phyloP scores from a whole-genome alignment of 225 moss, liverwort and hornwort genomes.

The Lunularia cruciata region DNA sequence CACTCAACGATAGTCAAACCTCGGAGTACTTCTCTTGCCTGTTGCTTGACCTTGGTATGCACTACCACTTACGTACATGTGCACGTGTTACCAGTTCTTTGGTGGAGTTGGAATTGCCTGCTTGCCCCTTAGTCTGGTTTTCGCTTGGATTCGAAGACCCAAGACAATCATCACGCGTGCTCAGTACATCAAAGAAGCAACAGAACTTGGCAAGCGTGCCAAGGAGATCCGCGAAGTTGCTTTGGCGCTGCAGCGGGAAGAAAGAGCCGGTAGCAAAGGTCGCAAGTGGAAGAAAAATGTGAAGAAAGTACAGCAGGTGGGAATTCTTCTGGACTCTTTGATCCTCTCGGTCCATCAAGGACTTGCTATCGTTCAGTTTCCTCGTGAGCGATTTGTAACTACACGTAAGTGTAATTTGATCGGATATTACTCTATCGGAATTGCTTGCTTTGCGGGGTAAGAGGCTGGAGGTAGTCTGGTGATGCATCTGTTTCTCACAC shows the following conservation, averaged over 20 bases:
- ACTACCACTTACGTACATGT: background rate
- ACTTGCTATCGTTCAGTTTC: too few relatives aligned
- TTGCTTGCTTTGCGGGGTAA: background rate
- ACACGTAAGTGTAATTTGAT: too few relatives aligned
- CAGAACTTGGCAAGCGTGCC: constrained; percentile 79
- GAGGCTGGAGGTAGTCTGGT: too few relatives aligned
- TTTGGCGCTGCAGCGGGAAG: constrained; percentile 81
- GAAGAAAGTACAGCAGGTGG: constrained; percentile 82
- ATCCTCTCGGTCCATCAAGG: too few relatives aligned
- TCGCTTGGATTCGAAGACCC: constrained; percentile 71
- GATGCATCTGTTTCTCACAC: background rate
- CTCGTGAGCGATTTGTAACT: too few relatives aligned
- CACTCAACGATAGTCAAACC: background rate
- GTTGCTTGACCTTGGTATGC: too few relatives aligned
- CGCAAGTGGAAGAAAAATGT: constrained; percentile 95
- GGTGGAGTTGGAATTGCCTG: constrained; percentile 86
- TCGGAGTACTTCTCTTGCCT: too few relatives aligned
- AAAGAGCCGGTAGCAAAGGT: constrained; percentile 80
- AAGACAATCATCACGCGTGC: constrained; percentile 76
- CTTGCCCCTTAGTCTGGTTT: constrained; percentile 79
- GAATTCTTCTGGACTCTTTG: too few relatives aligned
- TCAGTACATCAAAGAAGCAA: constrained; percentile 83
- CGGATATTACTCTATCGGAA: constrained; percentile 1
- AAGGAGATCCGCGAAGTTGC: constrained; percentile 88
- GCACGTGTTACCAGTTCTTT: constrained; percentile 59